Evolutionary conservation across 2,329 filamentous ascomycete species (phyloP), one percentile per base, ranked within the genome.

Genomic region (Fusarium chaquense): DNA sequence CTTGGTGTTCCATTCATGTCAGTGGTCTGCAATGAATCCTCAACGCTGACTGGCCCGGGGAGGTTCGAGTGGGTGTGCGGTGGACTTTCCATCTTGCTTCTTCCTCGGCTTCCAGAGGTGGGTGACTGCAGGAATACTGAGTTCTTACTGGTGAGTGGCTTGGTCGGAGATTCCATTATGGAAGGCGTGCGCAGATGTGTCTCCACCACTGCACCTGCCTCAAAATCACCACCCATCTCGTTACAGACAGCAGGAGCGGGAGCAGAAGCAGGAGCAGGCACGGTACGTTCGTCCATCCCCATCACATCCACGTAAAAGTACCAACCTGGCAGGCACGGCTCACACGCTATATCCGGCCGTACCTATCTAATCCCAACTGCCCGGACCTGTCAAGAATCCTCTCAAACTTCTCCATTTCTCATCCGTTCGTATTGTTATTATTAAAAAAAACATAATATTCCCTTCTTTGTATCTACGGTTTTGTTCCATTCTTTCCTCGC

Each of bases 31-130:
- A 47, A 33, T 47, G 26, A 38, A 61, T 51, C 9, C 41, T 36
- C 35, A 24, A 20, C 26, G 26, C 35, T 62, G 36, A 62, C 38
- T 71, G 60, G 68, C 15, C 56, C 65, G 69, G 65, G 65, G 65
- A 55, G 22, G 44, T 58, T 52, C 43, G 24, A 69, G 65, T 55
- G 69, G 69, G 65, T 68, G 68, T 70, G 72, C 56, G 69, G 68
- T 73, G 63, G 72, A 62, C 67, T 57, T 71, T 71, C 68, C 55
- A 69, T 69, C 60, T 73, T 72, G 72, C 72, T 74, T 75, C 72
- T 75, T 65, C 72, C 62, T 72, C 60, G 69, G 70, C 72, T 74
- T 74, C 72, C 60, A 63, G 47, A 57, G 49, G 58, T 62, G 58
- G 60, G 35, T 55, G 30, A 55, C 47, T 51, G 47, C 18, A 15